Evolutionary conservation across 1,284 basidiomycete genomes (phyloP).

Genomic region (Pisolithus thermaeus): DNA sequence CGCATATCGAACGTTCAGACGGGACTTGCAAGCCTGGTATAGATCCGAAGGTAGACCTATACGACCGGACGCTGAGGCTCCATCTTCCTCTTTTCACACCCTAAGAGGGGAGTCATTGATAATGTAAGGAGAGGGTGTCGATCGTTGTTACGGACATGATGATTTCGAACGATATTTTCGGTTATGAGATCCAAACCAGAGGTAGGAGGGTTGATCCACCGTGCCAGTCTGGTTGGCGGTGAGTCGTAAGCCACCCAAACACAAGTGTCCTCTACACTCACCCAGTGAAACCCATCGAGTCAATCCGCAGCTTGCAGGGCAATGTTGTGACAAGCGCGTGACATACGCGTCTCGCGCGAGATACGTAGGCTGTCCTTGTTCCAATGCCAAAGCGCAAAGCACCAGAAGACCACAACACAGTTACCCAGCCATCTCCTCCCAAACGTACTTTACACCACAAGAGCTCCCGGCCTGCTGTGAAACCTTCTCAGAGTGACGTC

Average conservation of each 20-base stretch:
- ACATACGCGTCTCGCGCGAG: constrained; percentile 11
- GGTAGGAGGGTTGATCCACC: constrained; percentile 74
- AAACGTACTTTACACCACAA: constrained; percentile 17
- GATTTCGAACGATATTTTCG: constrained; percentile 64
- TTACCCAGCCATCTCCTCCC: constrained; percentile 9
- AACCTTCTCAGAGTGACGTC: not conserved
- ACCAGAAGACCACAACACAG: constrained; percentile 9
- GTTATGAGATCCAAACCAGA: constrained; percentile 59
- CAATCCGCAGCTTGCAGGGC: constrained; percentile 2
- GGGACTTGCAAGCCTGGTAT: constrained; percentile 44
- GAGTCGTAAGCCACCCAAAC: constrained; percentile 2
- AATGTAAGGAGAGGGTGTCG: constrained; percentile 6
- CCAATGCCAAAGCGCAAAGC: constrained; percentile 43
- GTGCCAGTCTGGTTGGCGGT: constrained; percentile 48
- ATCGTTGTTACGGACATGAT: constrained; percentile 45
- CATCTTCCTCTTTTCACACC: constrained; percentile 55
- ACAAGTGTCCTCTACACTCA: constrained; percentile 19
- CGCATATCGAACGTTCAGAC: constrained; percentile 64
- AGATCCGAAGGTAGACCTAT: constrained; percentile 58
- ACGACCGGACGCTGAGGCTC: constrained; percentile 64
- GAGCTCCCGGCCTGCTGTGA: not conserved
- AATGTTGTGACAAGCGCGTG: constrained; percentile 20
- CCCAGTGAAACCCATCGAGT: constrained; percentile 61
- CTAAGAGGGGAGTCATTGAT: constrained; percentile 31
- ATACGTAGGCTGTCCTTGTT: not conserved